Base-by-base conservation (phyloP, 2,329 filamentous ascomycete species). In the Septoria petroselini region DNA sequence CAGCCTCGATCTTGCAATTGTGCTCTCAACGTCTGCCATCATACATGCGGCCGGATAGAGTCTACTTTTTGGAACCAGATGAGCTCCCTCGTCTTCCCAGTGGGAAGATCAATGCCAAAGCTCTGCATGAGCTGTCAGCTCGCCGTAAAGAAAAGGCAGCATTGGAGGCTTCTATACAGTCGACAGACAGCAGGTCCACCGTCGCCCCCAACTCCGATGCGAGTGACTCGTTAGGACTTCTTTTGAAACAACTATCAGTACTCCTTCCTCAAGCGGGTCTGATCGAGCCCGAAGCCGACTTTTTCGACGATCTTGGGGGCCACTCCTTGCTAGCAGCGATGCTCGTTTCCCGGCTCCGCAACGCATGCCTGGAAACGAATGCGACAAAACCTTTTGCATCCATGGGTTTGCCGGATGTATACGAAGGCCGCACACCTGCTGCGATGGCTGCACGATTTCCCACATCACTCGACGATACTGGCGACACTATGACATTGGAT, bases 301-400 rank as follows among this genome's bases (percentile, higher is more conserved):
- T 76, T 43, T 91, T 91, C 71, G 89, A 90, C 62, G 85, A 91
- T 48, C 71, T 84, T 34, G 87, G 87, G 53, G 86, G 86, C 8
- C 85, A 91, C 70, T 85, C 80, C 68, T 80, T 91, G 55, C 73
- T 89, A 17, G 87, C 86, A n/a, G 58, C 58, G 15, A 54, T 59
- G 19, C 48, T 62, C 4, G 59, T 62, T 1, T 62, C 59, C 3
- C 53, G 48, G 4, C 38, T 60, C 17, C 50, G 58, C 17, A 37
- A 54, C 40, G 34, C 50, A 9, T 41, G 40, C n/a, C 42, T 37
- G 3, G 46, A 30, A 12, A n/a, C 12, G 8, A 54, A 60, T 31
- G 21, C 27, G 12, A 52, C 39, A 25, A 46, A 52, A 41, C 53
- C 54, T 2, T 62, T 60, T 34, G 54, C 58, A 12, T 59, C 59